These are phyloP conservation scores for Microdochium paspali DNA, from an alignment of 2,329 filamentous ascomycete species.

Conservation along the genomic window DNA sequence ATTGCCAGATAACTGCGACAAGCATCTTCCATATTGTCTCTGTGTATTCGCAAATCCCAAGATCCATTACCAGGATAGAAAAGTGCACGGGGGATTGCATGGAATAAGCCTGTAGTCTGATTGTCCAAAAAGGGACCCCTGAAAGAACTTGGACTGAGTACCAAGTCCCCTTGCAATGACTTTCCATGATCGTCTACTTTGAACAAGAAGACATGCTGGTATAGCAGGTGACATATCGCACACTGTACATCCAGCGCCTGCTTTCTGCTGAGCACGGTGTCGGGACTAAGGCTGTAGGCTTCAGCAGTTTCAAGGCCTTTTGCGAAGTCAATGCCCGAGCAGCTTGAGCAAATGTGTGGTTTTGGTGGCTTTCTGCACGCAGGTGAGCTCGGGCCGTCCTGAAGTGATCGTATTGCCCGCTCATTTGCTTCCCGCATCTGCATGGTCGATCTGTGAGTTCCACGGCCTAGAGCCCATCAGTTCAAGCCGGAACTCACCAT, in stretches of 20 bases:
- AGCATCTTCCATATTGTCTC: not conserved
- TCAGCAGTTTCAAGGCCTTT: not conserved
- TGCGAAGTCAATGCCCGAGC: not conserved
- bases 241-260: not conserved
- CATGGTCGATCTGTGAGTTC: too few relatives aligned
- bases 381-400: not conserved
- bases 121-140: not conserved
- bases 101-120: not conserved
- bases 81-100: not conserved
- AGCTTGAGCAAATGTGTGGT: not conserved
- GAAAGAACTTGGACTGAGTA: not conserved
- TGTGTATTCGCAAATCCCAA: not conserved
- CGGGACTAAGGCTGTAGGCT: not conserved
- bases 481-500: too few relatives aligned
- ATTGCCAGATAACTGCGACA: not conserved
- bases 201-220: not conserved
- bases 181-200: too few relatives aligned
- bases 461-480: too few relatives aligned
- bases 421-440: not conserved
- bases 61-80: not conserved
- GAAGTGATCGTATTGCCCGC: not conserved
- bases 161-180: too few relatives aligned
- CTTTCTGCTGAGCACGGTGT: not conserved
- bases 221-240: not conserved
- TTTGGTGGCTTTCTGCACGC: not conserved